Conservation (phyloP, 2,329 filamentous ascomycete genomes). For the Penicillium sp. region DNA sequence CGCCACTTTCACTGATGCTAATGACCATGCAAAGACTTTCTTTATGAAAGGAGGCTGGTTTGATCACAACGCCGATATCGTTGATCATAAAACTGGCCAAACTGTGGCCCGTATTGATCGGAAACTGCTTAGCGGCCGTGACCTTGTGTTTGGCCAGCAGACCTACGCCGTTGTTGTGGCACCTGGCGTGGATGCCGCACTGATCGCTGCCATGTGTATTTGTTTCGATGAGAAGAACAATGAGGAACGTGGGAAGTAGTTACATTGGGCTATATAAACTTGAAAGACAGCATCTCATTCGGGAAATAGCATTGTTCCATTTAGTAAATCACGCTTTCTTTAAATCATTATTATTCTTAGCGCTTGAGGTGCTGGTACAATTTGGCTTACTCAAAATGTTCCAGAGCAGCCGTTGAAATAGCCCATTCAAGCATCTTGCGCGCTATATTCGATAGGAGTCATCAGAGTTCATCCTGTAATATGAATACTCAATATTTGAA, state of each 20-base stretch:
- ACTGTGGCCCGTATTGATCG: slow-evolving; percentile 62
- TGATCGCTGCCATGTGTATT: slow-evolving; percentile 68
- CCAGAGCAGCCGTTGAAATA: too few relatives aligned
- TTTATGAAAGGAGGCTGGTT: slow-evolving; percentile 64
- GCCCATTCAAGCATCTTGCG: too few relatives aligned
- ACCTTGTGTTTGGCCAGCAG: slow-evolving; percentile 63
- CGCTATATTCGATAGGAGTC: too few relatives aligned
- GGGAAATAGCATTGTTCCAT: too few relatives aligned
- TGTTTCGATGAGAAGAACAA: slow-evolving; percentile 68
- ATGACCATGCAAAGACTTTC: slow-evolving; percentile 49
- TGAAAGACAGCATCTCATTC: too few relatives aligned
- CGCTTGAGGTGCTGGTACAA: too few relatives aligned
- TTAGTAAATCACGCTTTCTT: too few relatives aligned
- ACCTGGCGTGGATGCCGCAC: slow-evolving; percentile 64
- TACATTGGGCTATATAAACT: background rate
- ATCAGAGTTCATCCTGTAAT: too few relatives aligned
- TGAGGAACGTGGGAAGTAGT: slow-evolving; percentile 29
- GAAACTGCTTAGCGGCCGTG: slow-evolving; percentile 57
- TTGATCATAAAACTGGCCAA: slow-evolving; percentile 51
- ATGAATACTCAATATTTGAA: too few relatives aligned
- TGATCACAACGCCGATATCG: slow-evolving; percentile 60
- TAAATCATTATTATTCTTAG: too few relatives aligned
- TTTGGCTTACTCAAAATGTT: too few relatives aligned
- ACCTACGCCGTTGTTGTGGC: slow-evolving; percentile 66
- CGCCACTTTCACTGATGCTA: slow-evolving; percentile 55